These are phyloP conservation scores for Boehmeria nivea DNA, from an alignment of 306 rosid species.

Conservation along the genomic window DNA sequence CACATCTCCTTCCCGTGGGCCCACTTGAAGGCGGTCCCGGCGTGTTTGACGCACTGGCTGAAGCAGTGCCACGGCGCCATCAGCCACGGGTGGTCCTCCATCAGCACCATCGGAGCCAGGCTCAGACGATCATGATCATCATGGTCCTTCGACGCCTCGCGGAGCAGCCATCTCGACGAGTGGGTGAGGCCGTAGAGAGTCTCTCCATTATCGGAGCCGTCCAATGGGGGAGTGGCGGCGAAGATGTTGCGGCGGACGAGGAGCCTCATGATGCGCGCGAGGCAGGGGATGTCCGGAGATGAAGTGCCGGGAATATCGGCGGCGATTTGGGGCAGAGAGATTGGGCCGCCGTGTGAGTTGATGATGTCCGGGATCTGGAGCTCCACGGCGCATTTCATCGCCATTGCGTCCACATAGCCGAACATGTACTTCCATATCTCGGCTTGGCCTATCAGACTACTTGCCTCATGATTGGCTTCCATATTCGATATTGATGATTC, in stretches of 20 bases:
- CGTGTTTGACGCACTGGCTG: slow-evolving; percentile 21
- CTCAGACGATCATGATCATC: slow-evolving; percentile 1
- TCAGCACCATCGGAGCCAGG: slow-evolving; percentile 19
- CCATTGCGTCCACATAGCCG: slow-evolving; percentile 38
- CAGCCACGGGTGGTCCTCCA: slow-evolving; percentile 17
- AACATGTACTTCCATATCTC: slow-evolving; percentile 36
- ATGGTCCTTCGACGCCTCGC: background rate
- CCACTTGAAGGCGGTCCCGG: slow-evolving; percentile 20
- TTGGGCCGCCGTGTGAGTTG: slow-evolving; percentile 20
- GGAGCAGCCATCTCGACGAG: slow-evolving; percentile 29
- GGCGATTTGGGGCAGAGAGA: slow-evolving; percentile 26
- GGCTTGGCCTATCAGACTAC: slow-evolving; percentile 35
- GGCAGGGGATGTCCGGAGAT: slow-evolving; percentile 25
- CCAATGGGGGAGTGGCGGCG: slow-evolving; percentile 4
- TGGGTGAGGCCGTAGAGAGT: slow-evolving; percentile 18
- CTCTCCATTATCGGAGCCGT: slow-evolving; percentile 20
- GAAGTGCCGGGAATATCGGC: slow-evolving; percentile 9
- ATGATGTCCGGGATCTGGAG: slow-evolving; percentile 40
- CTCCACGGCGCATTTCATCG: slow-evolving; percentile 36
- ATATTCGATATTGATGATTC: background rate
- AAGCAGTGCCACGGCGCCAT: slow-evolving; percentile 29
- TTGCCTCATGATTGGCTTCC: slow-evolving; percentile 1
- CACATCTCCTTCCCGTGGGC: slow-evolving; percentile 30
- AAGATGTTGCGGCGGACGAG: slow-evolving; percentile 31
- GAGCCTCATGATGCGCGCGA: slow-evolving; percentile 32